Conservation (phyloP, 306 rosid genomes). For the Echinosophora koreensis region DNA sequence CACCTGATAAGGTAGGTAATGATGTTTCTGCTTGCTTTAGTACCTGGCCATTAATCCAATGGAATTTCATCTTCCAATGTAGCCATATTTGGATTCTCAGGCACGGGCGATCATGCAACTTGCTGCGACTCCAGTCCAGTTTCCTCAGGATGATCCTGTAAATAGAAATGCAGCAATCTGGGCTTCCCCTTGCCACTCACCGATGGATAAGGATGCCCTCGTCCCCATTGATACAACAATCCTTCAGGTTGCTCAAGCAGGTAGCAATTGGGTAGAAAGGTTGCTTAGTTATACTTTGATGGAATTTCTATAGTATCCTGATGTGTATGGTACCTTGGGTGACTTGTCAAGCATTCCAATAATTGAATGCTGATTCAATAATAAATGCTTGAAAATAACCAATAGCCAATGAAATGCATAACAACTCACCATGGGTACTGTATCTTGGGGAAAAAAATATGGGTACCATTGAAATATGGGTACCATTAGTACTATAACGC, state of each 20-base stretch:
- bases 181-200: constrained; percentile 63
- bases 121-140: constrained; percentile 75
- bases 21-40: constrained; percentile 52
- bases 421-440: no score
- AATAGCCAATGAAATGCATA: no score
- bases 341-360: no score
- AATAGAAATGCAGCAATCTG: constrained; percentile 60
- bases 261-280: constrained; percentile 52
- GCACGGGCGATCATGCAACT: constrained; percentile 90
- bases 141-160: constrained; percentile 59
- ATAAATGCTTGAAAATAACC: no score
- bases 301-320: no score
- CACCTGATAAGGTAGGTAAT: constrained; percentile 91
- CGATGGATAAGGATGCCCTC: constrained; percentile 59
- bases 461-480: no score
- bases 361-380: no score
- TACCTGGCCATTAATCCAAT: constrained; percentile 52
- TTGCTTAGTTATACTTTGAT: constrained; percentile 12
- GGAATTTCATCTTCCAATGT: constrained; percentile 50
- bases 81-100: constrained; percentile 73
- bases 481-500: constrained; percentile 3
- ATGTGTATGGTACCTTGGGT: no score
- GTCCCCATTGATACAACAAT: constrained; percentile 60
- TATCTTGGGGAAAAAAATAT: no score
- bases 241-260: constrained; percentile 70